Base-by-base conservation (phyloP, 176 grass and related monocot species). In the Raddia guianensis region DNA sequence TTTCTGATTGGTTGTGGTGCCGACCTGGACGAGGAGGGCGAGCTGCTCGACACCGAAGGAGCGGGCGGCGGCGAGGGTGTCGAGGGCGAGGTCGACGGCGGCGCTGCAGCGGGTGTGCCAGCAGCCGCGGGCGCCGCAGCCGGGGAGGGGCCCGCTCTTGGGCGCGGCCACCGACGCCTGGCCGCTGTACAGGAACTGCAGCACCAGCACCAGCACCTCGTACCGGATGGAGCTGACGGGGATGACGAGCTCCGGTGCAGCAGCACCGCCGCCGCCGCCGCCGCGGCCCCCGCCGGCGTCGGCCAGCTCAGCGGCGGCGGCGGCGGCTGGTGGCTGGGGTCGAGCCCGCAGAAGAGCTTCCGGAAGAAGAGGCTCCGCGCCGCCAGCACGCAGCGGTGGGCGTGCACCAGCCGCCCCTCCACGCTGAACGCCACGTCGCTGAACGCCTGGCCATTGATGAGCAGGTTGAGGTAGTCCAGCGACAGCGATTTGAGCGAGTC, bases 121-220 rank as follows among this genome's bases (percentile, higher is more conserved):
- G 87, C 87, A 89, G 2, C 83, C 87, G n/a, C 81, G 73, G 12
- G 84, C 67, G 61, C 84, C 87, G 83, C 87, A 80, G 0, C 77
- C 84, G 0, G 87, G 75, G 1, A 80, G 72, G 40, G 92, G 92
- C 60, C 93, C 96, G 76, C 93, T 93, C 82, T 93, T 94, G 40
- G 90, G 96, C 20, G 96, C 87, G 13, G 88, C 78, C 10, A 95
- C 86, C 0, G 96, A 93, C 7, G 89, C 92, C 84, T 98, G 96
- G 5, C 96, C 96, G 67, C 96, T 98, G 92, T 98, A 98, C 3
- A 98, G 88, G 72, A 95, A 98, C 90, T 98, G 96, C n/a, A 98
- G 90, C 86, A 98, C 80, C 0, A 98, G 90, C 44, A 98, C 80
- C 3, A 98, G 90, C 27, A 95, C 96, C 90, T 98, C 96, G 79